Percentiles rank a stretch among this genome's conserved stretches.
phyloP scores from a whole-genome alignment of 805 yeast species.

The Kuraishia ogatae region DNA sequence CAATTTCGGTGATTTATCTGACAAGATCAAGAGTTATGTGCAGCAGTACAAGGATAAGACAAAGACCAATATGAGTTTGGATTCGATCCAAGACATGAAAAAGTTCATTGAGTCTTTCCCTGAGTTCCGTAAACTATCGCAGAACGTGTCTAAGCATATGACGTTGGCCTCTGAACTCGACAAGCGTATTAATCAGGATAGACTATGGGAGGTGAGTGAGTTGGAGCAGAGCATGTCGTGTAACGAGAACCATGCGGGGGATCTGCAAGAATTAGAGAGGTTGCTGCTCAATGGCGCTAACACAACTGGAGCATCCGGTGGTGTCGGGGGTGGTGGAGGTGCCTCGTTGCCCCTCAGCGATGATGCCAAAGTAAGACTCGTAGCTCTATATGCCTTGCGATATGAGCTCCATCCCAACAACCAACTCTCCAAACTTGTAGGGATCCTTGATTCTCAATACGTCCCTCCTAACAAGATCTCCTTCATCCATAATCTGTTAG shows the following conservation, averaged over 20 bases:
- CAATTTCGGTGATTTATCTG: constrained; percentile 94
- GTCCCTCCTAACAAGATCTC: constrained; percentile 27
- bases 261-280: constrained; percentile 46
- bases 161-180: constrained; percentile 83
- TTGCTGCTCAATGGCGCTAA: constrained; percentile 31
- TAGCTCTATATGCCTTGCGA: constrained; percentile 65
- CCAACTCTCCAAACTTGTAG: constrained; percentile 29
- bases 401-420: constrained; percentile 47
- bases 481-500: constrained; percentile 37
- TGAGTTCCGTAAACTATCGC: constrained; percentile 80
- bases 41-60: constrained; percentile 75
- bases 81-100: constrained; percentile 83
- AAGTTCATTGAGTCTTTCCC: constrained; percentile 88
- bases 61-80: constrained; percentile 54
- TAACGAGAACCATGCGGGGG: constrained; percentile 43
- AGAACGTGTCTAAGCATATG: constrained; percentile 89
- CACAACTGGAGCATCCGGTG: constrained; percentile 6
- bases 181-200: constrained; percentile 49
- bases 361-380: constrained; percentile 58
- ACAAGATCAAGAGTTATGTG: constrained; percentile 76
- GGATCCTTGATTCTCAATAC: constrained; percentile 27
- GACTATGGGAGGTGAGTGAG: constrained; percentile 83
- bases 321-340: constrained; percentile 10
- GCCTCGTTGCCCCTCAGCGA: constrained; percentile 33
- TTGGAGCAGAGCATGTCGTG: constrained; percentile 81